Base-by-base conservation (phyloP, 306 rosid genomes). In the Rubus idaeus region DNA sequence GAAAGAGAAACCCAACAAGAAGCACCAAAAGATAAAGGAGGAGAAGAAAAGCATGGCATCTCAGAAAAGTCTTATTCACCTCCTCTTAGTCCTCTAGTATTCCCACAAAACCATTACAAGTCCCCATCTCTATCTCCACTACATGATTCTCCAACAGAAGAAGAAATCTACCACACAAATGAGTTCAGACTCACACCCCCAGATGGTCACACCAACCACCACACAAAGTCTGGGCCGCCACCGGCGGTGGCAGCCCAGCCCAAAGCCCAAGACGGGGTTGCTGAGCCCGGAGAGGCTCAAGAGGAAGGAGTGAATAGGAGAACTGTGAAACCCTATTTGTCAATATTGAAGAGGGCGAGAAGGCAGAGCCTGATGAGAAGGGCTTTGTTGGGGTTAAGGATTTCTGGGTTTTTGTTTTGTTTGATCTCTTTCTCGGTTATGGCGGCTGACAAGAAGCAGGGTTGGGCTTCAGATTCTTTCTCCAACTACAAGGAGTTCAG, bases 381-480 rank as follows among this genome's bases (percentile, higher is more conserved):
- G 75, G 70, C 62, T 75, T 64, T 86, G 80, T 30, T 94, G 75
- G 89, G 81, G 51, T 65, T 90, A 5, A 84, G 98, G 76, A 75
- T 91, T 51, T 52, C 62, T 66, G 91, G 82, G 69, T 75, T 88
- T 51, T 71, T 76, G 65, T 74, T 92, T 3, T 94, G 97, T 78
- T 74, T 89, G 90, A 20, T 79, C 8, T 81, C 95, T 11, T 88
- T 94, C 53, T 75, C 96, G 8, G 77, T 94, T 37, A 75, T 94
- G 95, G 89, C 92, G 56, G 86, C 91, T 26, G 83, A 83, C 79
- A 79, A 77, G 68, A 37, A 77, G 45, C 75, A 78, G 51, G 97
- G 97, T 45, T 93, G 94, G 97, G 90, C 96, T 80, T 40, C 71
- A 46, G 90, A 80, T 62, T 90, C 96, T 6, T 93, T 82, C 84